phyloP scores from a whole-genome alignment of 805 yeast genomes.

The Wickerhamomyces chambardii region DNA sequence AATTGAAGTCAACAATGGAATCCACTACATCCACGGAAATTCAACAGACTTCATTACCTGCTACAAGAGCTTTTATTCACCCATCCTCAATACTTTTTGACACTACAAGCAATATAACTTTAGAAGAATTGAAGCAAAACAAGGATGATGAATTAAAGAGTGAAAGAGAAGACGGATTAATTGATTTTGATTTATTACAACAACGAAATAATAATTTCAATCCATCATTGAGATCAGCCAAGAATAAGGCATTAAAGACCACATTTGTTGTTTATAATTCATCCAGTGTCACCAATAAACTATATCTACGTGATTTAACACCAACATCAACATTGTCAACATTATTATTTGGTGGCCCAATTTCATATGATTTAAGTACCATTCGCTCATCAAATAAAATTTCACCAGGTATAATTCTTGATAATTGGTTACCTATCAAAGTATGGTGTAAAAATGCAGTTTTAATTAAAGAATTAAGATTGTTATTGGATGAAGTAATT shows the following conservation, averaged over 20 bases:
- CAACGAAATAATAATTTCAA: slow-evolving; percentile 25
- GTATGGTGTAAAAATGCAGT: slow-evolving; percentile 96
- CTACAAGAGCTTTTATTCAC: slow-evolving; percentile 71
- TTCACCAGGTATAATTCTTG: slow-evolving; percentile 80
- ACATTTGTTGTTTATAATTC: slow-evolving; percentile 57
- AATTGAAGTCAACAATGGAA: not conserved
- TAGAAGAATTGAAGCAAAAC: slow-evolving; percentile 5
- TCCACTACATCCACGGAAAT: slow-evolving; percentile 7
- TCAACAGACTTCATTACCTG: slow-evolving; percentile 31
- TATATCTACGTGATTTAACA: slow-evolving; percentile 67
- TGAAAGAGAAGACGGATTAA: slow-evolving; percentile 31
- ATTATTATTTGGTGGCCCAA: slow-evolving; percentile 73
- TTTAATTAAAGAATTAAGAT: slow-evolving; percentile 60
- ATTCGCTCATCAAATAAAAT: slow-evolving; percentile 30
- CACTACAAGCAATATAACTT: slow-evolving; percentile 21
- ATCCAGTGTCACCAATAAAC: slow-evolving; percentile 55
- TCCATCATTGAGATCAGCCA: slow-evolving; percentile 24
- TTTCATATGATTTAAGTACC: slow-evolving; percentile 44
- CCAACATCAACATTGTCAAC: slow-evolving; percentile 70
- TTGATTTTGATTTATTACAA: slow-evolving; percentile 23
- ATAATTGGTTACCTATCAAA: slow-evolving; percentile 81
- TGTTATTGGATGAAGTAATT: slow-evolving; percentile 57
- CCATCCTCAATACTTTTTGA: slow-evolving; percentile 77
- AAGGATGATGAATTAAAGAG: slow-evolving; percentile 15
- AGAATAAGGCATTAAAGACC: slow-evolving; percentile 29